Evolutionary conservation across 805 yeast genomes (phyloP).

Genomic region (Yarrowia keelungensis): DNA sequence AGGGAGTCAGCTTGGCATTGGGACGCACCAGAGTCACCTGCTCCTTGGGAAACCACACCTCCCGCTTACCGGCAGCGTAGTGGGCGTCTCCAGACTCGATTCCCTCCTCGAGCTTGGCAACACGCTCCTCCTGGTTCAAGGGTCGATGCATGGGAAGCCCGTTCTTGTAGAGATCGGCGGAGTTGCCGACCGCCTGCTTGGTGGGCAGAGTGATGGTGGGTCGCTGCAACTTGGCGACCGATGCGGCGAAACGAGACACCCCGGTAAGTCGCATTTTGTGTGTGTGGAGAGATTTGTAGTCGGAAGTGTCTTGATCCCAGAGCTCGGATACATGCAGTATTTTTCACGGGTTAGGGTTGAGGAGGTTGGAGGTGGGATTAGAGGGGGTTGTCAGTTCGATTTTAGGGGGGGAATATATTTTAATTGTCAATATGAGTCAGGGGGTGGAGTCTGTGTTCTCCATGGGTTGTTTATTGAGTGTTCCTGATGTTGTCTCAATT

Average conservation of each 20-base stretch:
- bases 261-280: constrained; percentile 34
- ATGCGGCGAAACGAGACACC: constrained; percentile 35
- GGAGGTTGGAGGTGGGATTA: neutral
- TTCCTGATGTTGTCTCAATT: no score
- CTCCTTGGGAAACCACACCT: constrained; percentile 85
- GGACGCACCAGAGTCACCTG: constrained; percentile 82
- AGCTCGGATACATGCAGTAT: constrained; percentile 11
- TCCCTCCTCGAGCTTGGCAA: constrained; percentile 15
- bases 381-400: neutral
- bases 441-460: no score
- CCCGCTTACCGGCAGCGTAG: constrained; percentile 78
- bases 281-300: neutral
- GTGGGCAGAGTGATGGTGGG: constrained; percentile 35
- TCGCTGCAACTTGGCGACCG: constrained; percentile 30
- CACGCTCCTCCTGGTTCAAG: constrained; percentile 22
- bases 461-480: no score
- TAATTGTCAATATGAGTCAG: no score
- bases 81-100: constrained; percentile 56
- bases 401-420: neutral
- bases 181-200: neutral
- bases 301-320: neutral
- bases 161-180: constrained; percentile 12
- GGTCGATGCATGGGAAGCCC: constrained; percentile 35
- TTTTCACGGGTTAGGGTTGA: constrained; percentile 34
- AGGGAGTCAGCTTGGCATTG: constrained; percentile 95